Evolutionary conservation across 257 asterid genomes (phyloP).

Genomic region (Solanum paucissectum): DNA sequence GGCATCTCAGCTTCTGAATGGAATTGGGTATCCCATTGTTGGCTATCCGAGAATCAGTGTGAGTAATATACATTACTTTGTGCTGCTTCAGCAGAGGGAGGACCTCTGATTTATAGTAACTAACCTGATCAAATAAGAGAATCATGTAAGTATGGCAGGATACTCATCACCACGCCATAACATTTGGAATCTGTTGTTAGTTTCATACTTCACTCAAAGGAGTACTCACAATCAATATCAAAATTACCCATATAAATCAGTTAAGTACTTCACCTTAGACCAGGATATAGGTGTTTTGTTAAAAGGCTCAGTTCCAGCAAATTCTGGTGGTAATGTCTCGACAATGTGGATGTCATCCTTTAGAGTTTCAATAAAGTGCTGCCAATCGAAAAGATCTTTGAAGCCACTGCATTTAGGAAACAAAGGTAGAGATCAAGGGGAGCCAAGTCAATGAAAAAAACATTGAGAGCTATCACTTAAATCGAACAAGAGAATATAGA

Average conservation of each 20-base stretch:
- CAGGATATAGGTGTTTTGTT: slow-evolving; percentile 91
- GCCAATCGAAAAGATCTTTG: slow-evolving; percentile 93
- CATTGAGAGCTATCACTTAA: background rate
- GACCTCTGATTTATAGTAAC: slow-evolving; percentile 74
- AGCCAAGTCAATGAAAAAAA: background rate
- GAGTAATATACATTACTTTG: slow-evolving; percentile 80
- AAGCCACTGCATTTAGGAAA: slow-evolving; percentile 60
- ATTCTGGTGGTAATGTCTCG: slow-evolving; percentile 71
- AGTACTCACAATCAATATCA: background rate
- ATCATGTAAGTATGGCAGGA: background rate
- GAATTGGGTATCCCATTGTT: slow-evolving; percentile 69
- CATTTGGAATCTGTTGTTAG: background rate
- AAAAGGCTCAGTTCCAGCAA: slow-evolving; percentile 69
- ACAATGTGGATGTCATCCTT: slow-evolving; percentile 71
- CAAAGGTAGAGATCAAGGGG: background rate
- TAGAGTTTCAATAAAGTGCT: slow-evolving; percentile 70
- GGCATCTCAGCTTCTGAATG: slow-evolving; percentile 88
- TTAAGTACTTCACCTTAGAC: slow-evolving; percentile 64
- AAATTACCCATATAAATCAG: background rate
- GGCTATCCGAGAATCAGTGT: slow-evolving; percentile 94
- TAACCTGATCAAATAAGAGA: slow-evolving; percentile 32
- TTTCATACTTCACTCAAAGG: background rate
- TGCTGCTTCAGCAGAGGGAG: slow-evolving; percentile 89
- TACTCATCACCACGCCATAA: background rate
- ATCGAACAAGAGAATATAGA: background rate